phyloP scores from a whole-genome alignment of 768 basidiomycete species.

The Lyophyllum shimeji region DNA sequence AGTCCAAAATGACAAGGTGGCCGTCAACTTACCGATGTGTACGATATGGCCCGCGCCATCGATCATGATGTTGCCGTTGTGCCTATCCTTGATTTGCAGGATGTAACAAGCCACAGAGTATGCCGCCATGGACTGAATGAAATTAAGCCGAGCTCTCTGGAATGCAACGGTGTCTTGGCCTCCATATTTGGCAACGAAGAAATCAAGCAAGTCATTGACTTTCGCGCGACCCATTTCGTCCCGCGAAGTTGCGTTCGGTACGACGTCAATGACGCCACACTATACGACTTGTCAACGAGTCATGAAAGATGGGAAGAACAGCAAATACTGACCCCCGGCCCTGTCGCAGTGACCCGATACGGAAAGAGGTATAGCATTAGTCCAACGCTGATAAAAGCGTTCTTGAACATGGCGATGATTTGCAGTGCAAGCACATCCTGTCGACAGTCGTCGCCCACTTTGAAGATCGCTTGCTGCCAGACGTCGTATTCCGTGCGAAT shows the following conservation, averaged over 20 bases:
- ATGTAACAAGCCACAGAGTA: slow-evolving; percentile 99
- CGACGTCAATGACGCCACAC: slow-evolving; percentile 99
- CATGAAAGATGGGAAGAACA: neutral
- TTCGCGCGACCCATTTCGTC: slow-evolving; percentile 99
- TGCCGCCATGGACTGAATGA: slow-evolving; percentile 98
- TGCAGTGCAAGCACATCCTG: slow-evolving; percentile 98
- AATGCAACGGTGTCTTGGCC: slow-evolving; percentile 87
- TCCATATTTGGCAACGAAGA: slow-evolving; percentile 93
- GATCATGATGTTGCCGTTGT: slow-evolving; percentile 99
- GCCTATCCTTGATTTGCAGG: slow-evolving; percentile 96
- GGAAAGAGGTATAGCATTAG: slow-evolving; percentile 91
- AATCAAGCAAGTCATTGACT: slow-evolving; percentile 92
- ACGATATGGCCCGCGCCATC: slow-evolving; percentile 97
- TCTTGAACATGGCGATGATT: slow-evolving; percentile 99
- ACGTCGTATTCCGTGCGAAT: slow-evolving; percentile 74
- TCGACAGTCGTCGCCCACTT: slow-evolving; percentile 98
- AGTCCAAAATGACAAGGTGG: neutral
- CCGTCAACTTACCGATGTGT: slow-evolving; percentile 72
- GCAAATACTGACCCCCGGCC: slow-evolving; percentile 73
- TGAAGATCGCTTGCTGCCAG: slow-evolving; percentile 99
- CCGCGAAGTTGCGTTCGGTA: slow-evolving; percentile 95
- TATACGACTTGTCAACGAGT: slow-evolving; percentile 27
- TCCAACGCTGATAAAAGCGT: slow-evolving; percentile 88
- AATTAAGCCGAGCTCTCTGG: slow-evolving; percentile 91
- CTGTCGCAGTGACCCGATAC: slow-evolving; percentile 96